Base-by-base conservation (phyloP, 352 stramenopile species). In the Phytopythium cucurbitacearum region DNA sequence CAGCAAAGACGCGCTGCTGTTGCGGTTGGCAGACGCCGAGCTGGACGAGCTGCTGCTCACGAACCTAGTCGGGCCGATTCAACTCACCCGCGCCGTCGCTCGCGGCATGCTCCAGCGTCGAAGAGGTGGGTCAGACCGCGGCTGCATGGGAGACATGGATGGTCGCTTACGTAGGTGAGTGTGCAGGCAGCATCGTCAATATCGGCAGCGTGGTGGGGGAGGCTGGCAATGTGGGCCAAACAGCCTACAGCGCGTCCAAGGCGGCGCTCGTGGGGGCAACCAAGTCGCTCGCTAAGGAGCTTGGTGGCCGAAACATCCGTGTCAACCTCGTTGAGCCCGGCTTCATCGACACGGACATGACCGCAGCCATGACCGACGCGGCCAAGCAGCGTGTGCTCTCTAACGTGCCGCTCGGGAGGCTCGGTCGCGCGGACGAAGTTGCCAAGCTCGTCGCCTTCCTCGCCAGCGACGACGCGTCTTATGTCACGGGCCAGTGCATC, bases 251-350 rank as follows among this genome's bases (percentile, higher is more conserved):
- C 56, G 80, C 79, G 9, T 89, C 85, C 15, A 96, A 96, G 57
- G 71, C 82, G 12, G 87, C 69, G 7, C 71, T 96, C 3, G 55
- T 73, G 9, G 85, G 85, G 13, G 69, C 91, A 40, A 95, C 81
- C 46, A 86, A 76, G 58, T 84, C 83, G 47, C 70, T 94, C 40
- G 85, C 85, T 35, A 93, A 91, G 46, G 87, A 96, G 59, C 71
- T 96, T 10, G 85, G 85, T 16, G 79, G 65, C 45, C 79, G 83
- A 28, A 87, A 89, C 48, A 91, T 96, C 56, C 80, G 87, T 33
- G 85, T 96, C 28, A 96, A 96, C 58, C 62, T 95, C 11, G 81
- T 96, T 2, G 87, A 94, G 59, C 87, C 87, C 1, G 87, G 87
- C 8, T 95, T 90, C 64, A 86, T 96, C 42, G 53, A 60, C 9